Evolutionary conservation across 768 basidiomycete species (phyloP).

Genomic region (Mycena venus): DNA sequence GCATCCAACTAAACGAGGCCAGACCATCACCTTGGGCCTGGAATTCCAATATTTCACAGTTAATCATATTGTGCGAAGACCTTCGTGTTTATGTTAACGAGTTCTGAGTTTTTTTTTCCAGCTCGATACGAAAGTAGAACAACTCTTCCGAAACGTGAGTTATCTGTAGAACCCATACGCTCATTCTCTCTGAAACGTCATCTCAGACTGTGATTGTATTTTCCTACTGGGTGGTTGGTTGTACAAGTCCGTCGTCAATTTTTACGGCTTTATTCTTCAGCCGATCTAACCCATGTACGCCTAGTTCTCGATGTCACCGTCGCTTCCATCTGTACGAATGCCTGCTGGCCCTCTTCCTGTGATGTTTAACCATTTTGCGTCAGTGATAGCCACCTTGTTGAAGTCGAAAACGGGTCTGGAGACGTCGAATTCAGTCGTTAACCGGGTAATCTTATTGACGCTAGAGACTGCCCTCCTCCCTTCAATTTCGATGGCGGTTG

Average conservation of each 20-base stretch:
- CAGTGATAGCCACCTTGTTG: constrained; percentile 29
- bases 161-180: background rate
- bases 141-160: constrained; percentile 45
- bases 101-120: background rate
- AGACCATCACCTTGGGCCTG: constrained; percentile 21
- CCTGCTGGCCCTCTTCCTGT: background rate
- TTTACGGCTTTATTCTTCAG: background rate
- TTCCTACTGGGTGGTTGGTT: constrained; percentile 61
- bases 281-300: background rate
- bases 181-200: background rate
- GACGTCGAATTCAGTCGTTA: constrained; percentile 49
- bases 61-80: background rate
- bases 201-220: constrained; percentile 57
- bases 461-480: constrained; percentile 51
- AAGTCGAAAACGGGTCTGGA: constrained; percentile 46
- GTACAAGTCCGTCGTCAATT: constrained; percentile 50
- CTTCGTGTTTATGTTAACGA: background rate
- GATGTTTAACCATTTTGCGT: background rate
- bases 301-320: constrained; percentile 56
- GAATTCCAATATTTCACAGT: constrained; percentile 23
- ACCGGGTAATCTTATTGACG: constrained; percentile 47
- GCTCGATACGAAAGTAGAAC: constrained; percentile 14
- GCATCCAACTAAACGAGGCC: background rate
- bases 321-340: constrained; percentile 23
- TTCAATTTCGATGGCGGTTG: constrained; percentile 46